These are phyloP conservation scores for Henckelia pumila DNA, from an alignment of 257 asterid genomes.

Conservation along the genomic window DNA sequence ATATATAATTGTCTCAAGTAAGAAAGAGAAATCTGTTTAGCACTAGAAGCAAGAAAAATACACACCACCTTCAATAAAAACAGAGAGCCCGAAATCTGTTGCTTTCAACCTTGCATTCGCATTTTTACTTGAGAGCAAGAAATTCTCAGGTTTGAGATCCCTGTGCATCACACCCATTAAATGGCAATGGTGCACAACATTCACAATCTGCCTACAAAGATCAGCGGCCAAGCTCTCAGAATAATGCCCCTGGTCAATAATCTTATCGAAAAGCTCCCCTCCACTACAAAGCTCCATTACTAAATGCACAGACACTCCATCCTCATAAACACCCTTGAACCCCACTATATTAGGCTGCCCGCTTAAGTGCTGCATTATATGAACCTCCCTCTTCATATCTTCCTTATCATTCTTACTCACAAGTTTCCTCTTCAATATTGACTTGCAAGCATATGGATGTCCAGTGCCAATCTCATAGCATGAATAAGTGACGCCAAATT, in stretches of 20 bases:
- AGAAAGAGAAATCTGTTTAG: background rate
- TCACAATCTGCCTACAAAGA: conserved; percentile 74
- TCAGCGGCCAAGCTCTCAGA: conserved; percentile 77
- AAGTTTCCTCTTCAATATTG: conserved; percentile 74
- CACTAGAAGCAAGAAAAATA: conserved; percentile 9
- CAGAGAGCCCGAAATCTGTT: conserved; percentile 86
- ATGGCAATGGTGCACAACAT: conserved; percentile 83
- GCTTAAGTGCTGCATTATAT: conserved; percentile 78
- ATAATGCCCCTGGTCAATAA: conserved; percentile 79
- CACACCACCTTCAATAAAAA: conserved; percentile 77
- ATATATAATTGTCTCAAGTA: conserved; percentile 3
- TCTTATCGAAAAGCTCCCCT: conserved; percentile 77
- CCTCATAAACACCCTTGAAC: conserved; percentile 80
- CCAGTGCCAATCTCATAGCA: conserved; percentile 58
- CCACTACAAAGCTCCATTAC: conserved; percentile 87
- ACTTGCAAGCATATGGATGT: conserved; percentile 64
- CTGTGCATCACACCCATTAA: conserved; percentile 92
- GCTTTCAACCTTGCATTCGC: conserved; percentile 69
- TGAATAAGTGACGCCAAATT: conserved; percentile 68
- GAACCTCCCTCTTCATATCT: conserved; percentile 80
- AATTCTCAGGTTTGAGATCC: conserved; percentile 92
- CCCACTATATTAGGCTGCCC: conserved; percentile 86
- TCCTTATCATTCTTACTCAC: conserved; percentile 68
- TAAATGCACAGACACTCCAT: conserved; percentile 64
- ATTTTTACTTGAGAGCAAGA: conserved; percentile 71